phyloP scores from a whole-genome alignment of 768 basidiomycete species.

The Leccinum imitatum region DNA sequence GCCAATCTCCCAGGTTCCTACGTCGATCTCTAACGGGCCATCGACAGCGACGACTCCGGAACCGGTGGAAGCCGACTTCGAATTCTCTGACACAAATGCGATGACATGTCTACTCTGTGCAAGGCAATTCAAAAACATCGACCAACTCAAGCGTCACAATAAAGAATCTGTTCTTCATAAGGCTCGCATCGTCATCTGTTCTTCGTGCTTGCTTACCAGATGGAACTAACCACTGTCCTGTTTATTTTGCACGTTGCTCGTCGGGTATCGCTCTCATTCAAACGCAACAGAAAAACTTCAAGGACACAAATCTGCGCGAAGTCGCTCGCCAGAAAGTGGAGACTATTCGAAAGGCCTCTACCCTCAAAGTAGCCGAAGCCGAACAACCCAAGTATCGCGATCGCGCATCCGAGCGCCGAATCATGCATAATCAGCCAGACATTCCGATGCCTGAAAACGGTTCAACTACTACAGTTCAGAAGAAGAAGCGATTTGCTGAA shows the following conservation, averaged over 20 bases:
- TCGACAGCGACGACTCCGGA: conserved; percentile 38
- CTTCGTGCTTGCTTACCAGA: conserved; percentile 21
- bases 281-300: conserved; percentile 74
- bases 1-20: conserved; percentile 8
- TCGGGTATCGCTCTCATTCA: conserved; percentile 3
- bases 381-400: conserved; percentile 89
- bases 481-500: conserved; percentile 48
- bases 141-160: conserved; percentile 86
- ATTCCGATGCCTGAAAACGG: conserved; percentile 61
- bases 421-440: conserved; percentile 90
- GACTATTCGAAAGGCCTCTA: conserved; percentile 40
- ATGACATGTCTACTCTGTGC: conserved; percentile 89
- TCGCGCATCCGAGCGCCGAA: conserved; percentile 88
- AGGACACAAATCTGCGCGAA: conserved; percentile 69
- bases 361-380: conserved; percentile 27
- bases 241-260: conserved; percentile 14
- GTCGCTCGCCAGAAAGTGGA: conserved; percentile 67
- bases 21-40: conserved; percentile 16
- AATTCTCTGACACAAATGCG: conserved; percentile 74
- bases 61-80: conserved; percentile 62
- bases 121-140: conserved; percentile 86
- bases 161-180: conserved; percentile 95
- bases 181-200: conserved; percentile 53
- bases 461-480: conserved; percentile 24
- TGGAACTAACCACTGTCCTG: conserved; percentile 32